Percentiles rank a stretch among this genome's conserved stretches.
phyloP scores from a whole-genome alignment of 2,329 filamentous ascomycete genomes.

The Hypoxylon sp. region DNA sequence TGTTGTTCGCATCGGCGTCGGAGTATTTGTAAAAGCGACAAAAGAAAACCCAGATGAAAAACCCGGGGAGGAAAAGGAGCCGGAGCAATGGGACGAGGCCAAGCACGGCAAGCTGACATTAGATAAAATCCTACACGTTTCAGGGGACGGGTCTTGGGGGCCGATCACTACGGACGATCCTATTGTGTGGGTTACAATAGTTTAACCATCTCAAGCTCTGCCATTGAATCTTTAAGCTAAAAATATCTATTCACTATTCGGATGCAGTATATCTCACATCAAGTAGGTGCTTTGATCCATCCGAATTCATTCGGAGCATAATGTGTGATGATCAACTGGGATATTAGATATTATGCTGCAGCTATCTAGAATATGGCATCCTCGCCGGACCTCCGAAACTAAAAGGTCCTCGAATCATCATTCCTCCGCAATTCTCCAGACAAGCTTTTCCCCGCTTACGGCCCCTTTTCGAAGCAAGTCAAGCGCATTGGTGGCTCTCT shows the following conservation, averaged over 20 bases:
- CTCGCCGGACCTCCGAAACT: background rate
- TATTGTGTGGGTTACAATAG: constrained; percentile 29
- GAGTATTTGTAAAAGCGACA: constrained; percentile 29
- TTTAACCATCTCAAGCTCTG: constrained; percentile 4
- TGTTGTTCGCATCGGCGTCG: constrained; percentile 26
- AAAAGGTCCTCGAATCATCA: constrained; percentile 19
- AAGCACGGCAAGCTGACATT: constrained; percentile 39
- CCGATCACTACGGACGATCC: constrained; percentile 33
- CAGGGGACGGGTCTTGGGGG: constrained; percentile 31
- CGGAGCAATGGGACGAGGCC: constrained; percentile 32
- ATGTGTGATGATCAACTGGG: background rate
- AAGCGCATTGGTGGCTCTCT: constrained; percentile 59
- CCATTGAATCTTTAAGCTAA: background rate
- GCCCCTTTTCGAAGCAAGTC: constrained; percentile 54
- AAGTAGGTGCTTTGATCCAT: background rate
- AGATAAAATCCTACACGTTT: constrained; percentile 40
- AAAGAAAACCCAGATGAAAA: constrained; percentile 15
- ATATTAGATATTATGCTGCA: background rate
- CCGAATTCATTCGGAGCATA: background rate
- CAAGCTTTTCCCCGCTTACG: constrained; percentile 60
- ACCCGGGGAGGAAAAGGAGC: constrained; percentile 15
- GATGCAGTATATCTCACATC: background rate
- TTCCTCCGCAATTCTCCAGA: constrained; percentile 56
- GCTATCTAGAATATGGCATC: background rate
- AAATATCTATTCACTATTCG: constrained; percentile 7